Base-by-base conservation (phyloP, 2,329 filamentous ascomycete species). In the Alternaria viburni region DNA sequence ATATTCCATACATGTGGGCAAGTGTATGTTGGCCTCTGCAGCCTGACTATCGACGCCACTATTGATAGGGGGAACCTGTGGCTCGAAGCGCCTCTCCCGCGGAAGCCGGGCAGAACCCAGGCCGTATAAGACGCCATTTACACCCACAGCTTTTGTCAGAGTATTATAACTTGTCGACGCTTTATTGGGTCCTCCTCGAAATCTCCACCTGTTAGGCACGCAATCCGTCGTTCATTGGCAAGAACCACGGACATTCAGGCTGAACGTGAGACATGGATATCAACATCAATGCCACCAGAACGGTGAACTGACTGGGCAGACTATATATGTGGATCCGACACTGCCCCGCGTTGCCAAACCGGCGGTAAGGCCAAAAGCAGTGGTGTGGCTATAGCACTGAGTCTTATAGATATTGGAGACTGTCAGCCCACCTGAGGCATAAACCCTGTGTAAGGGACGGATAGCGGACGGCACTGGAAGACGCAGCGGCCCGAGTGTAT, bases 181-280 rank as follows among this genome's bases (percentile, higher is more conserved):
- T 5, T 13, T 41, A 62, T 55, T 54, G 59, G 62, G 45, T 23
- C 44, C 15, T 43, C 6, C 6, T 26, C n/a, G 6, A 8, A 23
- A 36, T 26, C 23, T 49, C n/a, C 17, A 46, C 15, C 13, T n/a
- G 10, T 11, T 15, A 46, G 41, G 25, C 49, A 57, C n/a, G 26
- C 44, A 21, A 54, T 56, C 51, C n/a, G 36, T 6, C 25, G 28
- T 30, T 55, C 58, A 43, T 59, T 54, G 52, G 26, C 56, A 17
- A 56, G 19, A 30, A 41, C 23, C 11, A 41, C 45, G 17, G 36
- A 56, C 28, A 66, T 66, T 66, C 65, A 69, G 67, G 51, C 67
- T 69, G 67, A 69, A 69, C 30, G 43, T 51, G 19, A 54, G 52
- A 60, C 55, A 65, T 54, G 61, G 28, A 61, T 54, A 23, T 46